Conservation (phyloP, 345 rosid species). For the Raphanus raphanistrum region DNA sequence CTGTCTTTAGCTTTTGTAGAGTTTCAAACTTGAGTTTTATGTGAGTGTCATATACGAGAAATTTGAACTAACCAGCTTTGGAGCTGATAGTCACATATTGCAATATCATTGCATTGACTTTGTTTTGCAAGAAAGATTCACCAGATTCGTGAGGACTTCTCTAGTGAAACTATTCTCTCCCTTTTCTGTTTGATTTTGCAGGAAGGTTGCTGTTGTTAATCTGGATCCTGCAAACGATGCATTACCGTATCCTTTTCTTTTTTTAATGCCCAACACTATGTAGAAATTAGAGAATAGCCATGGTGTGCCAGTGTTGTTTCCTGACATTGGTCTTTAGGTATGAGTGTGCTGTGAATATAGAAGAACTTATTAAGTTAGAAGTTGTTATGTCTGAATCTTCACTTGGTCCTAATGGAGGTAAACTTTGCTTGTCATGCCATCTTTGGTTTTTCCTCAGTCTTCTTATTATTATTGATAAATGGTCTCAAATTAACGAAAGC, state of each 20-base stretch:
- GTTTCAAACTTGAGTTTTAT: conserved; percentile 12
- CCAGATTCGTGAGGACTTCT: neutral
- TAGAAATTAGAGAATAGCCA: neutral
- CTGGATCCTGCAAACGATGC: conserved; percentile 93
- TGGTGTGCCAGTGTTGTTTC: conserved; percentile 34
- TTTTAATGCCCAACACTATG: neutral
- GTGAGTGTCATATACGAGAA: neutral
- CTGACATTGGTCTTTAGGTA: conserved; percentile 59
- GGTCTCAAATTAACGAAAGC: neutral
- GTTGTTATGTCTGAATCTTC: conserved; percentile 84
- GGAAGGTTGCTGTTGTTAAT: conserved; percentile 90
- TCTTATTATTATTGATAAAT: neutral
- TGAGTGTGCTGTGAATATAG: conserved; percentile 81
- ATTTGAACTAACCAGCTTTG: neutral
- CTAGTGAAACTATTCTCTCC: neutral
- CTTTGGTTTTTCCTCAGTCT: neutral
- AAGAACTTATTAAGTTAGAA: conserved; percentile 73
- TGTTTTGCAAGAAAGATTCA: neutral
- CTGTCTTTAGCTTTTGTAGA: neutral
- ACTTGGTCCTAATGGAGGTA: conserved; percentile 98
- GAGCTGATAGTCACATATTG: neutral
- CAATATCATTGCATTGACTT: neutral
- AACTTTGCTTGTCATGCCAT: neutral
- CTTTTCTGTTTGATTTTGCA: conserved; percentile 31
- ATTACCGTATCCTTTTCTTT: conserved; percentile 70